Evolutionary conservation across 2,329 filamentous ascomycete species (phyloP).

Genomic region (Pseudogymnoascus sp.): DNA sequence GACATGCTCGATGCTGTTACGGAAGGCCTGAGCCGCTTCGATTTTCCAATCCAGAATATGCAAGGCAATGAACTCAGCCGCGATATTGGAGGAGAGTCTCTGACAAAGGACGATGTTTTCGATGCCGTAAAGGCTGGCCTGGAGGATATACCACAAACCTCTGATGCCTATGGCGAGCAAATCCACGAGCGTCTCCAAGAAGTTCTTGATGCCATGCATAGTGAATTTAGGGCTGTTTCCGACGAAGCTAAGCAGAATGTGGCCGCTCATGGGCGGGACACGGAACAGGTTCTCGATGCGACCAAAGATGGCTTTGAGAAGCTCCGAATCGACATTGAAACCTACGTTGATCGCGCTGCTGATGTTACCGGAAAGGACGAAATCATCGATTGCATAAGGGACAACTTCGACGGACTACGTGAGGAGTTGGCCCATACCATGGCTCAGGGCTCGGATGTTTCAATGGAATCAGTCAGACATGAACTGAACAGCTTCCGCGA

Average conservation of each 20-base stretch:
- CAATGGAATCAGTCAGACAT: conserved; percentile 39
- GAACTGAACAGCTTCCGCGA: conserved; percentile 55
- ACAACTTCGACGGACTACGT: conserved; percentile 57
- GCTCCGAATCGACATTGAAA: conserved; percentile 70
- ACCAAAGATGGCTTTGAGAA: conserved; percentile 81
- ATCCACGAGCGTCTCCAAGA: conserved; percentile 52
- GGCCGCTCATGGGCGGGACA: conserved; percentile 68
- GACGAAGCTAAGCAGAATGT: conserved; percentile 69
- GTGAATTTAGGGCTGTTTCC: conserved; percentile 51
- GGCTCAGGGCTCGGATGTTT: conserved; percentile 37
- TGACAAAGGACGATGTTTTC: conserved; percentile 46
- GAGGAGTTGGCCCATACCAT: conserved; percentile 60
- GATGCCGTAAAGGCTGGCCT: conserved; percentile 51
- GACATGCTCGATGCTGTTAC: conserved; percentile 57
- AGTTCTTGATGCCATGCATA: conserved; percentile 51
- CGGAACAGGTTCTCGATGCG: conserved; percentile 80
- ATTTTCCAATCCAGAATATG: conserved; percentile 29
- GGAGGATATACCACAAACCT: conserved; percentile 34
- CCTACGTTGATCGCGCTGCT: conserved; percentile 65
- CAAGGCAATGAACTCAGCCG: conserved; percentile 49
- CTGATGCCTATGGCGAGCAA: conserved; percentile 38
- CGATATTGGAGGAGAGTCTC: conserved; percentile 42
- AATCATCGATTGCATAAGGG: conserved; percentile 60
- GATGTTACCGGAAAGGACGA: conserved; percentile 67
- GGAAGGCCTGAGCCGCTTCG: conserved; percentile 46